These are phyloP conservation scores for Smittium culicis DNA, from an alignment of 371 early-diverging fungal species.

Conservation along the genomic window DNA sequence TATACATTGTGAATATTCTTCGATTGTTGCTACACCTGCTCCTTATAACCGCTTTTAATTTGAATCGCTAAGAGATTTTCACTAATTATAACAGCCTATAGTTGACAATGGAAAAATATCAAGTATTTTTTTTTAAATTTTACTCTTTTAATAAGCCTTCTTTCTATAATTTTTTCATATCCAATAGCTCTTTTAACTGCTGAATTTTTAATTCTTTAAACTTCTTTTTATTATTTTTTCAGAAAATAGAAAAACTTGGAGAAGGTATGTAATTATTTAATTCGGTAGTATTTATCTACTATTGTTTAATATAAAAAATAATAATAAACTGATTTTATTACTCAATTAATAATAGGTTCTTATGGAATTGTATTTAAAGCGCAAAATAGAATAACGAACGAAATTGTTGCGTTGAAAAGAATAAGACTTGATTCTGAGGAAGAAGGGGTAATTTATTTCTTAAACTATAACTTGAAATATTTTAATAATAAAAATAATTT, in stretches of 20 bases:
- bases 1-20: too few species aligned
- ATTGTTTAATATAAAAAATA: neutral
- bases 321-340: neutral
- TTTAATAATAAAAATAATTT: neutral
- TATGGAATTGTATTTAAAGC: constrained; percentile 97
- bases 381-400: constrained; percentile 77
- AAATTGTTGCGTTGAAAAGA: constrained; percentile 95
- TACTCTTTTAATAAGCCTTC: too few species aligned
- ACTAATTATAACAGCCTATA: too few species aligned
- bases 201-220: too few species aligned
- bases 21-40: too few species aligned
- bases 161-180: too few species aligned
- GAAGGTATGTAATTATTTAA: constrained; percentile 43
- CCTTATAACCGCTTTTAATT: too few species aligned
- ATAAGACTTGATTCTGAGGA: constrained; percentile 92
- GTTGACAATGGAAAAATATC: too few species aligned
- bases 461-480: too few species aligned
- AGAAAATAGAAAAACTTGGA: constrained; percentile 87
- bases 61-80: too few species aligned
- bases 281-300: neutral
- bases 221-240: constrained; percentile 9
- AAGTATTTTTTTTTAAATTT: too few species aligned
- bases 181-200: too few species aligned
- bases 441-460: constrained; percentile 48
- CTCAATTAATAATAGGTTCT: constrained; percentile 45